phyloP scores from a whole-genome alignment of 2,329 filamentous ascomycete genomes.

The Alternaria consortialis region DNA sequence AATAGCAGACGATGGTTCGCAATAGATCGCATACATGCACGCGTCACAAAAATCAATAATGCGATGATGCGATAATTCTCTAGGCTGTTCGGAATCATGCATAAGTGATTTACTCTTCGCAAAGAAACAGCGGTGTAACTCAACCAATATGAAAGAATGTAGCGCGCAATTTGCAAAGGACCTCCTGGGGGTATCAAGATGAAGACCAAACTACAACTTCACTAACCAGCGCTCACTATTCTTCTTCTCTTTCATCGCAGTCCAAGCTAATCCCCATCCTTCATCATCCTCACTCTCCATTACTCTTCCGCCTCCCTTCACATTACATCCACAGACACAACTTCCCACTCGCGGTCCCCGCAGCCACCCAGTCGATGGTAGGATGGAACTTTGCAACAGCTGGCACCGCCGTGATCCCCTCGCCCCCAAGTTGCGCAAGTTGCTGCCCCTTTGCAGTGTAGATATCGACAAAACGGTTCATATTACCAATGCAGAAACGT shows the following conservation, averaged over 20 bases:
- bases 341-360: conserved; percentile 91
- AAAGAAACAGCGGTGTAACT: not conserved
- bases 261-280: too few relatives aligned
- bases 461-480: conserved; percentile 96
- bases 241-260: too few relatives aligned
- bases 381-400: conserved; percentile 92
- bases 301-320: not conserved
- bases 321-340: conserved; percentile 86
- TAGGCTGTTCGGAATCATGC: not conserved
- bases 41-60: conserved; percentile 6
- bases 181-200: not conserved
- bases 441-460: conserved; percentile 85
- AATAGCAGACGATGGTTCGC: not conserved
- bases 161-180: not conserved
- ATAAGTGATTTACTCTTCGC: not conserved
- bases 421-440: conserved; percentile 84
- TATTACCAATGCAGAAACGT: conserved; percentile 92
- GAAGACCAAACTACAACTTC: too few relatives aligned
- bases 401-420: conserved; percentile 92
- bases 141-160: not conserved
- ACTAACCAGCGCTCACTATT: too few relatives aligned
- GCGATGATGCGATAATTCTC: not conserved
- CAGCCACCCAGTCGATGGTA: conserved; percentile 87
- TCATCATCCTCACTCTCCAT: too few relatives aligned
- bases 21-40: conserved; percentile 3